Evolutionary conservation across 371 early-diverging fungal genomes (phyloP), one percentile per base, ranked within the genome.

Genomic region (Zychaea mexicana): DNA sequence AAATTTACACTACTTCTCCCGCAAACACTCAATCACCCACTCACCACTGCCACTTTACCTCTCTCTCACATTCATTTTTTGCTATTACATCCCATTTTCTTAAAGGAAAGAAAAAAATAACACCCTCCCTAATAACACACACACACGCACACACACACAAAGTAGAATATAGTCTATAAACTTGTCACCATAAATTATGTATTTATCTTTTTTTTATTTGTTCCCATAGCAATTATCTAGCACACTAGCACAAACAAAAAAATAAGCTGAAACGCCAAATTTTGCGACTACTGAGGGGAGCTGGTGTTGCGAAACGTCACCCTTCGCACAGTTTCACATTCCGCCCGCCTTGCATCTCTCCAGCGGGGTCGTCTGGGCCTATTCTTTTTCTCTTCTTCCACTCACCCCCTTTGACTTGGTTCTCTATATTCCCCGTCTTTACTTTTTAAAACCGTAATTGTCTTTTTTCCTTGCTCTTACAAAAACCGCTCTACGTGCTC

Each of bases 1-100:
- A 32, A 49, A 31, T 31, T 54, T 57, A 22, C 64, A 24, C 52
- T 45, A 33, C 22, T n/a, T 55, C 46, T 36, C 33, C 64, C 31
- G n/a, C 6, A 49, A 7, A 49, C 49, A 49, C n/a, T n/a, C n/a
- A n/a, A n/a, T n/a, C n/a, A n/a, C n/a, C n/a, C n/a, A n/a, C n/a
- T n/a, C n/a, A n/a, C n/a, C n/a, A n/a, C n/a, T n/a, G n/a, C n/a
- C n/a, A n/a, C n/a, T n/a, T n/a, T n/a, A n/a, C n/a, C n/a, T n/a
- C n/a, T n/a, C n/a, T n/a, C n/a, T n/a, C n/a, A n/a, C n/a, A n/a
- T n/a, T n/a, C n/a, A n/a, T n/a, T n/a, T n/a, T n/a, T n/a, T n/a
- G n/a, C n/a, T n/a, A n/a, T n/a, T n/a, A n/a, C n/a, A n/a, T n/a
- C n/a, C n/a, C n/a, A n/a, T n/a, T n/a, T n/a, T n/a, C n/a, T n/a